Percentiles rank a stretch among this genome's conserved stretches.
Evolutionary conservation across 2,329 filamentous ascomycete genomes (phyloP).

Genomic region (Lecanosticta acicola): DNA sequence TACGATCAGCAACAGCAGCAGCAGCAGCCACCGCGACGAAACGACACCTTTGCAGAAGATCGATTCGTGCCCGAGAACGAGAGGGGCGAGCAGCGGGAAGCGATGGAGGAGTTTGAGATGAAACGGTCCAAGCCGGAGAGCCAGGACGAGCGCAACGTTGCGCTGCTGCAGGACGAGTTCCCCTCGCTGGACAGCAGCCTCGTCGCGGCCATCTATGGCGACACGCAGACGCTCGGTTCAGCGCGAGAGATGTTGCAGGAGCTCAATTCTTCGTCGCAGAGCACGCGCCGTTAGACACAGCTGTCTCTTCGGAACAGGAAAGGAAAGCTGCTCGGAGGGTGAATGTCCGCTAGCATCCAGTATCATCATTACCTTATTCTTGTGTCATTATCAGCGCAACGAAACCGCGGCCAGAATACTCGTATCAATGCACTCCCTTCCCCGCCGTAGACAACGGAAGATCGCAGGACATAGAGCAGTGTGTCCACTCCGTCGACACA

Average conservation of each 20-base stretch:
- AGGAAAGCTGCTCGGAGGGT: no score
- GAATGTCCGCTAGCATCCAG: no score
- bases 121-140: constrained; percentile 32
- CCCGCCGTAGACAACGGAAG: no score
- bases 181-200: constrained; percentile 41
- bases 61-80: constrained; percentile 37
- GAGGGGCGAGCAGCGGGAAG: constrained; percentile 34
- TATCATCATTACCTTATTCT: no score
- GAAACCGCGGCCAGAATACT: no score
- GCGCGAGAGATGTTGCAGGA: constrained; percentile 43
- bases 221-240: constrained; percentile 38
- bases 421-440: no score
- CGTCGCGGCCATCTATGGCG: constrained; percentile 43
- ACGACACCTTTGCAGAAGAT: constrained; percentile 31
- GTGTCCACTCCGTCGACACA: no score
- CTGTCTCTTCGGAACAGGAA: no score
- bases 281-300: no score
- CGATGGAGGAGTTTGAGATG: constrained; percentile 42
- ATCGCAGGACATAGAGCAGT: no score
- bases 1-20: constrained; percentile 4
- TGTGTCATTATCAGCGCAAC: no score
- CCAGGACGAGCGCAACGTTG: constrained; percentile 39
- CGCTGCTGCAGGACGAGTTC: constrained; percentile 39
- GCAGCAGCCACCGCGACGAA: constrained; percentile 14
- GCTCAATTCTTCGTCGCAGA: constrained; percentile 21